Evolutionary conservation across 1,284 basidiomycete genomes (phyloP), one percentile per base, ranked within the genome.

Genomic region (Phlebopus sp.): DNA sequence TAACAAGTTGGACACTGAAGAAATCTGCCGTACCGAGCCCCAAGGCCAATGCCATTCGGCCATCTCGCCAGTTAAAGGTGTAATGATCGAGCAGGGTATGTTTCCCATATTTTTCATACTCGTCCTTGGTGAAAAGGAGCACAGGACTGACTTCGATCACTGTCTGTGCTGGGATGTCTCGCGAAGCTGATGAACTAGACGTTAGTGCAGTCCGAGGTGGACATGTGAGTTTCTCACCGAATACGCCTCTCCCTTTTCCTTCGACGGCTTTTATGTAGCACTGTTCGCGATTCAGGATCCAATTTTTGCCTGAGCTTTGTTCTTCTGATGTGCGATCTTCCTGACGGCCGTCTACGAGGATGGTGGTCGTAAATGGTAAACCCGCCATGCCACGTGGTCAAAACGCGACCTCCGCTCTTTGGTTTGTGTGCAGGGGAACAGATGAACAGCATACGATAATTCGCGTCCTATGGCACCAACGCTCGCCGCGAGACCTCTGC

Each of bases 111-210:
- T 68, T 59, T 38, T 81, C 75, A 63, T 93, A 93, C 67, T 93
- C 90, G 25, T 81, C 74, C 40, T 79, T 75, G 1, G 72, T 69
- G 57, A 96, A 82, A 6, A 97, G 72, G 9, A 97, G 73, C n/a
- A 93, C 90, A 0, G 94, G 94, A 50, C 86, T 89, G 53, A 86
- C 81, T 64, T 97, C 94, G 50, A 97, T 64, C 10, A 89, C 50
- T 0, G 84, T 87, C 14, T 82, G 76, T 2, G 78, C 71, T 9
- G 81, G 73, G 46, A 95, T 86, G 27, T 63, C 55, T 30, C 69
- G 67, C 5, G 79, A 71, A 31, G 90, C 86, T 86, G 56, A 34
- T 30, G 15, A 42, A 50, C 32, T 42, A 18, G 36, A 35, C 8
- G 8, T 37, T 29, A 44, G 46, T 55, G 29, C 39, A 37, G n/a